Conservation (phyloP, 306 rosid species). For the Styphnolobium japonicum region DNA sequence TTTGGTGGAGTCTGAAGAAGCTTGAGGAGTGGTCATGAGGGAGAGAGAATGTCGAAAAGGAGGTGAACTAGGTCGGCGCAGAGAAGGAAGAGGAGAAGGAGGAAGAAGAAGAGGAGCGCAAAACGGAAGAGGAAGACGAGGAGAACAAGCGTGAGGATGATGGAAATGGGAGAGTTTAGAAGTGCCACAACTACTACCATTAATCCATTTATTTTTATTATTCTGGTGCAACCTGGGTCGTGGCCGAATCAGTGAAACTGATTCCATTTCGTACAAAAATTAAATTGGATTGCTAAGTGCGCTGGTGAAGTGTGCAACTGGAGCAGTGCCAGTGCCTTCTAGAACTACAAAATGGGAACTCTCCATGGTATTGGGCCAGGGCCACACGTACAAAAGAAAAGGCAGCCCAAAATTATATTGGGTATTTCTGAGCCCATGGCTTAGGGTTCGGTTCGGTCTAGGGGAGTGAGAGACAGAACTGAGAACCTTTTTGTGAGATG, state of each 20-base stretch:
- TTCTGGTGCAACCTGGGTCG: conserved; percentile 26
- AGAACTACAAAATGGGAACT: background rate
- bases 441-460: too few species aligned
- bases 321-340: background rate
- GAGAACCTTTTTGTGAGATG: too few species aligned
- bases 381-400: background rate
- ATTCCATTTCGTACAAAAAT: conserved; percentile 40
- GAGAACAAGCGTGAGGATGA: conserved; percentile 38
- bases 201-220: conserved; percentile 19
- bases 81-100: conserved; percentile 41
- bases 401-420: background rate
- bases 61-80: conserved; percentile 47
- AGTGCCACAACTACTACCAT: conserved; percentile 26
- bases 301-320: background rate
- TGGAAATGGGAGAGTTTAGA: conserved; percentile 51
- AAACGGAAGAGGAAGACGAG: conserved; percentile 44
- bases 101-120: conserved; percentile 36
- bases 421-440: background rate
- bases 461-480: too few species aligned
- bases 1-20: conserved; percentile 43
- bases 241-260: conserved; percentile 15
- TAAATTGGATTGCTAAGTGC: background rate
- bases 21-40: conserved; percentile 46
- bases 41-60: conserved; percentile 39
- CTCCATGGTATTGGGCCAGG: background rate